Evolutionary conservation across 2,329 filamentous ascomycete genomes (phyloP).

Genomic region (Calonectria multiphialidica): DNA sequence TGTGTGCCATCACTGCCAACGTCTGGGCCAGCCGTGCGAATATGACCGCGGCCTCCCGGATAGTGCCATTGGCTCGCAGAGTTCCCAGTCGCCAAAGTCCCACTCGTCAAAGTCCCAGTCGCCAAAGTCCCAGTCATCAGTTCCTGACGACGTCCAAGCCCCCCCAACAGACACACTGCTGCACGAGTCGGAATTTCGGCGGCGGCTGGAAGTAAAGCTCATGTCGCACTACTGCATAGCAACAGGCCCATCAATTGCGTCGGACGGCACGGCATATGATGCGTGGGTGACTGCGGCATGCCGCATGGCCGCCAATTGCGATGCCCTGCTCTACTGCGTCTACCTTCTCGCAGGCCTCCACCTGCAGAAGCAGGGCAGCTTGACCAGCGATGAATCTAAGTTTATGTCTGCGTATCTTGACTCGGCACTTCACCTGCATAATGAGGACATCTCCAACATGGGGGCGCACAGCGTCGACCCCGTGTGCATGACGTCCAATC

Average conservation of each 20-base stretch:
- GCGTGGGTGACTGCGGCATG: constrained; percentile 25
- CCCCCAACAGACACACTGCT: not conserved
- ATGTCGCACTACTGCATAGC: constrained; percentile 34
- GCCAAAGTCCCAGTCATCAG: not conserved
- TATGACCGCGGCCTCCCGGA: constrained; percentile 30
- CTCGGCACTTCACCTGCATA: constrained; percentile 29
- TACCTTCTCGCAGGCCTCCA: constrained; percentile 35
- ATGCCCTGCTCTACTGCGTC: constrained; percentile 34
- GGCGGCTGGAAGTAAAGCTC: constrained; percentile 34
- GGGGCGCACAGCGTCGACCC: constrained; percentile 29
- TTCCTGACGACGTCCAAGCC: not conserved
- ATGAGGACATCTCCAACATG: constrained; percentile 30
- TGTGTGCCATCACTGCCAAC: constrained; percentile 35
- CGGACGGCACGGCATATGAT: constrained; percentile 23
- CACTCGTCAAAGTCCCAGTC: too few species aligned
- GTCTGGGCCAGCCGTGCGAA: constrained; percentile 28
- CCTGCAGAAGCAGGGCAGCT: constrained; percentile 13
- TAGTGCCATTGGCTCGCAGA: not conserved
- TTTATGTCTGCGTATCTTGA: constrained; percentile 31
- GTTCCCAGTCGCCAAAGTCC: not conserved
- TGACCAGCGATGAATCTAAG: not conserved
- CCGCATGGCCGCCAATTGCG: constrained; percentile 29
- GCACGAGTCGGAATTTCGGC: constrained; percentile 31
- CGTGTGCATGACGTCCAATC: constrained; percentile 29
- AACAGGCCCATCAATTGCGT: constrained; percentile 27